phyloP scores from a whole-genome alignment of 1,139 yeast species.

The Candida gigantensis region DNA sequence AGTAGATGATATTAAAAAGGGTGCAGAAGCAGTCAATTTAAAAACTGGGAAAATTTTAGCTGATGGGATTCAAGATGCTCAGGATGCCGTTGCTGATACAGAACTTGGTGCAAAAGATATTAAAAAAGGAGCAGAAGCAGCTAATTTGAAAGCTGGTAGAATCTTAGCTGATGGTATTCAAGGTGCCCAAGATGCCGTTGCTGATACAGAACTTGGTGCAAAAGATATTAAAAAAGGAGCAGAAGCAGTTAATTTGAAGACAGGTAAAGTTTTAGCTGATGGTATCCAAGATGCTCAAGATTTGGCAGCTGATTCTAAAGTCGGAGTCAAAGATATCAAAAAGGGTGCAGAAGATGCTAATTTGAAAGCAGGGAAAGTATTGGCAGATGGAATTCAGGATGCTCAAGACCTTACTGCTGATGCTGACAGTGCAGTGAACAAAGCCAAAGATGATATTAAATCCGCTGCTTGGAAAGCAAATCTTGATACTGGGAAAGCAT shows the following conservation, averaged over 20 bases:
- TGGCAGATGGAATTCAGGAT: conserved; percentile 10
- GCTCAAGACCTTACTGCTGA: conserved; percentile 8
- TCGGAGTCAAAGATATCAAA: conserved; percentile 1
- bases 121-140: conserved; percentile 7
- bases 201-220: background rate
- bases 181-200: background rate
- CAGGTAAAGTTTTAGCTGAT: conserved; percentile 8
- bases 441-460: conserved; percentile 2
- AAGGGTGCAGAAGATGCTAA: conserved; percentile 7
- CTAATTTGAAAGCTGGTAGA: conserved; percentile 1
- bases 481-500: conserved; percentile 26
- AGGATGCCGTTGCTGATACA: conserved; percentile 7
- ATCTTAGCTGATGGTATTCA: conserved; percentile 2
- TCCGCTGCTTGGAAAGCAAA: conserved; percentile 20
- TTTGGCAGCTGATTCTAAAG: conserved; percentile 4
- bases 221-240: conserved; percentile 8
- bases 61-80: conserved; percentile 9
- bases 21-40: conserved; percentile 8
- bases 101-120: background rate
- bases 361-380: conserved; percentile 8
- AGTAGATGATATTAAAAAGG: conserved; percentile 3
- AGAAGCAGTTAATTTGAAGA: conserved; percentile 6
- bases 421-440: conserved; percentile 1
- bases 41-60: conserved; percentile 10
- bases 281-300: conserved; percentile 10